Percentiles rank a stretch among this genome's conserved stretches.
Evolutionary conservation across 2,329 filamentous ascomycete species (phyloP).

Genomic region (Microcyclospora tardicrescens): DNA sequence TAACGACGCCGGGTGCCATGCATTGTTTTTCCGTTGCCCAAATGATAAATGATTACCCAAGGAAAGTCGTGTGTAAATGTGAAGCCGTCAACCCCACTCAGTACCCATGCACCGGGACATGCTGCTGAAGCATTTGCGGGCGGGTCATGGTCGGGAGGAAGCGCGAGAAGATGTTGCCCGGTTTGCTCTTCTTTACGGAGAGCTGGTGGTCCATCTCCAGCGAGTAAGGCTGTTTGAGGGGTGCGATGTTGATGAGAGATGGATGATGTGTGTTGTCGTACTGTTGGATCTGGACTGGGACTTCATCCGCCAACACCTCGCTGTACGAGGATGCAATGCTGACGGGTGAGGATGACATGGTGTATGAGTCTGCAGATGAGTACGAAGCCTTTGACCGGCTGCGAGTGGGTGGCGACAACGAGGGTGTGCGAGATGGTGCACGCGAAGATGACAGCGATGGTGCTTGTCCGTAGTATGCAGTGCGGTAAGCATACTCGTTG

Average conservation of each 20-base stretch:
- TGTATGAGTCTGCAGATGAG: slow-evolving; percentile 22
- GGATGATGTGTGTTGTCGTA: slow-evolving; percentile 31
- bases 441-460: slow-evolving; percentile 17
- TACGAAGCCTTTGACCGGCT: slow-evolving; percentile 24
- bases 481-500: slow-evolving; percentile 16
- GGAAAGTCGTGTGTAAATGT: no score
- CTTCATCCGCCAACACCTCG: slow-evolving; percentile 15
- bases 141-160: slow-evolving; percentile 22
- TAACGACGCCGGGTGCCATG: no score
- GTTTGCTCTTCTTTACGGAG: slow-evolving; percentile 24
- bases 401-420: slow-evolving; percentile 35
- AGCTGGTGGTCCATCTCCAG: slow-evolving; percentile 13
- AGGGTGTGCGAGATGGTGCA: slow-evolving; percentile 35
- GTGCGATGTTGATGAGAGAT: slow-evolving; percentile 32
- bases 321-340: slow-evolving; percentile 23
- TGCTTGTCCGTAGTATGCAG: slow-evolving; percentile 16
- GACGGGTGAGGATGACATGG: slow-evolving; percentile 19
- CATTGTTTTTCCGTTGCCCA: no score
- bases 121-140: background rate
- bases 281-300: slow-evolving; percentile 23
- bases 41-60: no score
- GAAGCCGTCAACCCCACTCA: no score
- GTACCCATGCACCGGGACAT: no score
- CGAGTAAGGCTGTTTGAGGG: slow-evolving; percentile 14
- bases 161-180: slow-evolving; percentile 25